Percentiles rank a stretch among this genome's conserved stretches.
phyloP scores from a whole-genome alignment of 2,329 filamentous ascomycete species.

The Cordyceps farinosa region DNA sequence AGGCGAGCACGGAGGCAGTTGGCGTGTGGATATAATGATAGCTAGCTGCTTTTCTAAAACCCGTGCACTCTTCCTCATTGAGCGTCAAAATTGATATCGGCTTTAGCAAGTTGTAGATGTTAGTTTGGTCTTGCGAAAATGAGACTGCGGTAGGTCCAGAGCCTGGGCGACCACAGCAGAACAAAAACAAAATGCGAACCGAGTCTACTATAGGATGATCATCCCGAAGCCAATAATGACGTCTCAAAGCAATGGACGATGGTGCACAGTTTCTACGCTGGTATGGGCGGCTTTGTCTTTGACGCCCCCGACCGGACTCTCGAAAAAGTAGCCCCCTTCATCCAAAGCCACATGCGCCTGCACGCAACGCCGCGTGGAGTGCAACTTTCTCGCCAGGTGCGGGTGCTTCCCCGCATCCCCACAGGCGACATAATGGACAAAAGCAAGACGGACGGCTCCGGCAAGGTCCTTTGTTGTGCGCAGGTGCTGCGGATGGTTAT shows the following conservation, averaged over 20 bases:
- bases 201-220: neutral
- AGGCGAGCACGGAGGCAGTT: too few relatives aligned
- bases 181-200: too few relatives aligned
- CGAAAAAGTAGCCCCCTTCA: constrained; percentile 1
- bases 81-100: too few relatives aligned
- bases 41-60: too few relatives aligned
- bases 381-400: constrained; percentile 13
- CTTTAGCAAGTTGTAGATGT: too few relatives aligned
- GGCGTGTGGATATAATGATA: too few relatives aligned
- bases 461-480: constrained; percentile 33
- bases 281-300: constrained; percentile 30
- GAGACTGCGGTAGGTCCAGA: neutral
- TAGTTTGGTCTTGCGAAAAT: too few relatives aligned
- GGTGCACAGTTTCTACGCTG: constrained; percentile 30
- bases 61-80: too few relatives aligned
- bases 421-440: constrained; percentile 30
- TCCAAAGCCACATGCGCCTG: constrained; percentile 10
- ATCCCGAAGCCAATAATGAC: neutral
- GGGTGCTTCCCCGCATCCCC: constrained; percentile 7
- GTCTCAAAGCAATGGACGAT: constrained; percentile 25
- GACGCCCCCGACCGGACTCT: constrained; percentile 15
- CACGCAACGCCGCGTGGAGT: neutral
- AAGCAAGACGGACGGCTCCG: constrained; percentile 33
- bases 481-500: constrained; percentile 38
- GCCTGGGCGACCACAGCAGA: neutral